Base-by-base conservation (phyloP, 2,329 filamentous ascomycete species). In the Paecilomyces sp. region DNA sequence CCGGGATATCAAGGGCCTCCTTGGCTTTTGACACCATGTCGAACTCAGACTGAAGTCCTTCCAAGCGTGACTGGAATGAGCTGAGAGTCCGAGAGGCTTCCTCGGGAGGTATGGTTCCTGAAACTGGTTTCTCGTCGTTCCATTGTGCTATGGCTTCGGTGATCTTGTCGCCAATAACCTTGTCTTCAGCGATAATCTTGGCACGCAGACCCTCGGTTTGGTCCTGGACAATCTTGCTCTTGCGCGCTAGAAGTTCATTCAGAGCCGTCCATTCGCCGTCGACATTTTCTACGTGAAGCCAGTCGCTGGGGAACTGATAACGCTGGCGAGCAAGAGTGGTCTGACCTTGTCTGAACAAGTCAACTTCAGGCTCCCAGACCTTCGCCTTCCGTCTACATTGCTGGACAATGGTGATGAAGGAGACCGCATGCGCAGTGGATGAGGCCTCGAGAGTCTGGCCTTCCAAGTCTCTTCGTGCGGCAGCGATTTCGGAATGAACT, bases 391-490 rank as follows among this genome's bases (percentile, higher is more conserved):
- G 88, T 79, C 95, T 96, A 79, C 92, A 97, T 70, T 91, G 91
- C 77, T 99, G 94, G 4, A 99, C 94, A 58, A 93, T 92, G 0
- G 95, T 99, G 71, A 99, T 99, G 76, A 99, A 99, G 41, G 94
- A 91, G 3, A 99, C 95, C 25, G 95, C 94, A 72, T 97, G 92
- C 0, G 93, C 93, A 3, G 94, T 99, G 1, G 94, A 97, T 3
- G 91, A 93, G 22, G 92, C 91, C 73, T 97, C 93, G 52, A 97
- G 85, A 28, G 91, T 93, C 71, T 97, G 92, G 36, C 88, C 85
- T 76, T 99, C 95, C 12, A 99, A 83, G 67, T 97, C 91, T 66
- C 89, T 88, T 25, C 93, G 86, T 9, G 93, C 91, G 75, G 92
- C 92, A 68, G 96, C 90, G 61, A 99, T 89, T 63, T 97, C 93